These are phyloP conservation scores for Esteya vermicola DNA, from an alignment of 2,329 filamentous ascomycete species.

Conservation along the genomic window DNA sequence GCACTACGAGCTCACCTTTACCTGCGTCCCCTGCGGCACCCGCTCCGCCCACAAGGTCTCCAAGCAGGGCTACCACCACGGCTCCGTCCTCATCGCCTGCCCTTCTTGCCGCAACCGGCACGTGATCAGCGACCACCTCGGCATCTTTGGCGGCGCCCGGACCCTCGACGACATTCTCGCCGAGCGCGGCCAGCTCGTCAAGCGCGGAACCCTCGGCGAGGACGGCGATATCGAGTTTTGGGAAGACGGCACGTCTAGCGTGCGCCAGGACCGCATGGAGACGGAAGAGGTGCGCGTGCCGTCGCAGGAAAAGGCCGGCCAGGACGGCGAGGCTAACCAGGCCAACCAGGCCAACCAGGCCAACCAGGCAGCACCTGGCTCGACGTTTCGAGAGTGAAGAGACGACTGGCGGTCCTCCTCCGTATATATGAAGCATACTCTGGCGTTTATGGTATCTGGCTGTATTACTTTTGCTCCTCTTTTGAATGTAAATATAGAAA, in stretches of 20 bases:
- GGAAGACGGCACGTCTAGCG: constrained; percentile 50
- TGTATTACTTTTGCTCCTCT: too few relatives aligned
- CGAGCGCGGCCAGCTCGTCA: constrained; percentile 61
- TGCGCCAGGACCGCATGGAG: constrained; percentile 11
- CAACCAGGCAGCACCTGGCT: constrained; percentile 12
- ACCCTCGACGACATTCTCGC: constrained; percentile 67
- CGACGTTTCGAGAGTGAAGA: constrained; percentile 11
- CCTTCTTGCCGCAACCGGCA: constrained; percentile 77
- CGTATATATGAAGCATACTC: too few relatives aligned
- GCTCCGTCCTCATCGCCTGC: constrained; percentile 79
- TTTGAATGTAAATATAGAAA: too few relatives aligned
- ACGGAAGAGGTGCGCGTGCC: constrained; percentile 9
- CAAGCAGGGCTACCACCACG: constrained; percentile 89
- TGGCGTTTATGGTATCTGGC: too few relatives aligned
- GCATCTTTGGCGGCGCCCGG: constrained; percentile 50
- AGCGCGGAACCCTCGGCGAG: constrained; percentile 54
- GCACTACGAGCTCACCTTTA: constrained; percentile 80
- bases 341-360: background rate
- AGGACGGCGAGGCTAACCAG: background rate
- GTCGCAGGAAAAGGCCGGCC: constrained; percentile 3
- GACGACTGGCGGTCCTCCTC: background rate
- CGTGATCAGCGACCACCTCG: constrained; percentile 79
- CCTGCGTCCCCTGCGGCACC: constrained; percentile 70
- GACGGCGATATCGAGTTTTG: constrained; percentile 90
- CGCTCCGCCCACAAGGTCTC: constrained; percentile 77